Evolutionary conservation across 768 basidiomycete genomes (phyloP).

Genomic region (Auricularia sp.): DNA sequence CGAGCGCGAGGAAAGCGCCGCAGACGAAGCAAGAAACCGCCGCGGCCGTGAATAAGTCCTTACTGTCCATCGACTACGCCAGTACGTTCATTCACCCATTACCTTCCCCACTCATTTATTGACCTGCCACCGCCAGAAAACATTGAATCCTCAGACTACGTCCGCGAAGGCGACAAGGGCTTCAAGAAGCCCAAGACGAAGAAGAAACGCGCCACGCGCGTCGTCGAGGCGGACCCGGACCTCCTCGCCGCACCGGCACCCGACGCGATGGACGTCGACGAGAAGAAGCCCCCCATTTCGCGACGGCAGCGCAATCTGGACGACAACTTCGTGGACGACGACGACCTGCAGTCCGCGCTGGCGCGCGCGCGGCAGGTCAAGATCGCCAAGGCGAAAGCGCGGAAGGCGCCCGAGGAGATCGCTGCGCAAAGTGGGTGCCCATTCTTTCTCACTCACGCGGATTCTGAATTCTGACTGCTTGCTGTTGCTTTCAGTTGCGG

Average conservation of each 20-base stretch:
- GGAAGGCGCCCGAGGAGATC: conserved; percentile 77
- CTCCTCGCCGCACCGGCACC: conserved; percentile 16
- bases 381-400: conserved; percentile 41
- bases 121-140: conserved; percentile 47
- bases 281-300: conserved; percentile 50
- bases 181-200: conserved; percentile 98
- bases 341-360: conserved; percentile 90
- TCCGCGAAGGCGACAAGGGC: conserved; percentile 82
- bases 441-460: background rate
- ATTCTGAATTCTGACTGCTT: background rate
- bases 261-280: conserved; percentile 67
- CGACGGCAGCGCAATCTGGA: conserved; percentile 58
- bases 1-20: conserved; percentile 28
- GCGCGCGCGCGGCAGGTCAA: conserved; percentile 78
- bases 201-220: conserved; percentile 77
- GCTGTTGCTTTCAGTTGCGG: conserved; percentile 41
- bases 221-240: conserved; percentile 35
- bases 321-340: conserved; percentile 92
- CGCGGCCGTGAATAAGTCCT: conserved; percentile 63
- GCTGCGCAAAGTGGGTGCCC: conserved; percentile 55
- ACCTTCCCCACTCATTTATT: conserved; percentile 12
- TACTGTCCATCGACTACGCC: conserved; percentile 79
- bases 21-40: conserved; percentile 40
- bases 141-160: conserved; percentile 73
- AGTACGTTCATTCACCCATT: conserved; percentile 27